Conservation (phyloP, 495 filamentous ascomycete genomes). For the Aspergillus sclerotioniger region DNA sequence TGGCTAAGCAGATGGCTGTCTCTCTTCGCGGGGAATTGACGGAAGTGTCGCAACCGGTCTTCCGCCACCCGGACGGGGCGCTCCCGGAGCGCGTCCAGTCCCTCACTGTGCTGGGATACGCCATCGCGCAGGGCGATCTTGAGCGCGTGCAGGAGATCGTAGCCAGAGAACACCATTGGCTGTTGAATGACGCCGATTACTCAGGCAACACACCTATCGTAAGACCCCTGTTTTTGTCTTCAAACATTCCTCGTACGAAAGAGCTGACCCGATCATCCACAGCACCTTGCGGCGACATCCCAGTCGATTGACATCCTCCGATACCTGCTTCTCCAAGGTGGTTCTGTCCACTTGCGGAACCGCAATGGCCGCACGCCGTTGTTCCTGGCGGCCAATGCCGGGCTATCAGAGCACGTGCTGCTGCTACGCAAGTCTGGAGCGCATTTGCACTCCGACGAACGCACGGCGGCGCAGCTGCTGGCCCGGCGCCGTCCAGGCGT, state of each 20-base stretch:
- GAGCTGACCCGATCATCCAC: conserved; percentile 8
- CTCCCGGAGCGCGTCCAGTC: conserved; percentile 45
- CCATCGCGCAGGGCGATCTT: conserved; percentile 71
- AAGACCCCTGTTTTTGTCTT: conserved; percentile 24
- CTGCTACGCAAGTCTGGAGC: conserved; percentile 70
- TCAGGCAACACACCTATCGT: conserved; percentile 85
- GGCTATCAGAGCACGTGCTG: conserved; percentile 58
- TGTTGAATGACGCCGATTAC: conserved; percentile 80
- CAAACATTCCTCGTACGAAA: neutral
- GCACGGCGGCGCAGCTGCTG: conserved; percentile 48
- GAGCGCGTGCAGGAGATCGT: conserved; percentile 63
- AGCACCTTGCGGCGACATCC: conserved; percentile 66
- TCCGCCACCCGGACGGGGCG: conserved; percentile 67
- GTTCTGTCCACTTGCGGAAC: conserved; percentile 85
- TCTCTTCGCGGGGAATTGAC: conserved; percentile 86
- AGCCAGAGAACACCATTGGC: conserved; percentile 59
- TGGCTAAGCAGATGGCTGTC: conserved; percentile 68
- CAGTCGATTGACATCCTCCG: conserved; percentile 62
- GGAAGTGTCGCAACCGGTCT: conserved; percentile 59
- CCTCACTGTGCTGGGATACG: conserved; percentile 75
- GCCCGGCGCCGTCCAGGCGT: conserved; percentile 42
- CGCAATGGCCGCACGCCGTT: conserved; percentile 77
- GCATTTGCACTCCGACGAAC: conserved; percentile 64
- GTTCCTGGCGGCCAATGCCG: conserved; percentile 68
- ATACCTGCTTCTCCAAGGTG: conserved; percentile 72